Conservation (phyloP, 805 yeast genomes). For the Millerozyma acaciae region DNA sequence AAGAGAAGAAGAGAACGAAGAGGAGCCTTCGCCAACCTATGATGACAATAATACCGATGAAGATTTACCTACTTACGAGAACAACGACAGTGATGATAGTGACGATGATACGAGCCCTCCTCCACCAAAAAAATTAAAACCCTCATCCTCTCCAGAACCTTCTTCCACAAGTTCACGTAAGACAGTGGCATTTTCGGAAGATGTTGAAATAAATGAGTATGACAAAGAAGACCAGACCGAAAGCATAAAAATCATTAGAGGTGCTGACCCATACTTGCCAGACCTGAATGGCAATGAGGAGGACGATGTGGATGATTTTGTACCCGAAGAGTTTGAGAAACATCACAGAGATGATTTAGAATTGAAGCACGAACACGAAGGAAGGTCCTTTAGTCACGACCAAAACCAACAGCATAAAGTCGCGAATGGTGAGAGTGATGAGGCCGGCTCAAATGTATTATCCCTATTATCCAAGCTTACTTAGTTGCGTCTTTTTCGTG, state of each 20-base stretch:
- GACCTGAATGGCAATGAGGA: constrained; percentile 13
- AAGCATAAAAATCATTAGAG: constrained; percentile 17
- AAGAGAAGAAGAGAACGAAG: constrained; percentile 11
- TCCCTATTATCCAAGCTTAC: constrained; percentile 31
- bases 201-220: constrained; percentile 39
- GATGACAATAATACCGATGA: constrained; percentile 21
- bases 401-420: constrained; percentile 5
- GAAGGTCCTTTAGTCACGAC: constrained; percentile 14
- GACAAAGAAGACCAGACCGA: constrained; percentile 33
- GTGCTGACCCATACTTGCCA: too few relatives aligned
- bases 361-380: constrained; percentile 21
- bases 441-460: constrained; percentile 20
- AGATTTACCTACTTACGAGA: constrained; percentile 21
- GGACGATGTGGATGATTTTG: constrained; percentile 12
- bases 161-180: constrained; percentile 26
- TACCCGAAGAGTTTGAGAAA: constrained; percentile 14
- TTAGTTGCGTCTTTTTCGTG: too few relatives aligned
- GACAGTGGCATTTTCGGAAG: constrained; percentile 39
- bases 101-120: constrained; percentile 12
- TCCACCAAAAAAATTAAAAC: constrained; percentile 13
- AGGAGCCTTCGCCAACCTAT: constrained; percentile 25
- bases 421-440: constrained; percentile 5
- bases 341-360: constrained; percentile 32
- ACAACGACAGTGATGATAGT: constrained; percentile 14
- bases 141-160: constrained; percentile 20